Base-by-base conservation (phyloP, 345 rosid genomes). In the Eucalyptus marginata region DNA sequence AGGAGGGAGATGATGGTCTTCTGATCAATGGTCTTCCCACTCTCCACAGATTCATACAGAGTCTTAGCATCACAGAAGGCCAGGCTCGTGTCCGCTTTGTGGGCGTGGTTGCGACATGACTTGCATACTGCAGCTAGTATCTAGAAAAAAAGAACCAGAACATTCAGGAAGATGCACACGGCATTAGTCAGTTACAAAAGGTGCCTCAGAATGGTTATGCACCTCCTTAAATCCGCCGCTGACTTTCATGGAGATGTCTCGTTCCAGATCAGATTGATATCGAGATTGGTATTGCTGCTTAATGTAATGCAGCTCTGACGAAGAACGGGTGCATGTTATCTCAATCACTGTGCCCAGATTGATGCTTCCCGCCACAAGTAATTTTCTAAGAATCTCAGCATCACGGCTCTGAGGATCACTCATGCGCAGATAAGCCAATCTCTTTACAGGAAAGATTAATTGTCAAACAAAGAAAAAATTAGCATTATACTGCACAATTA, bases 21-120 rank as follows among this genome's bases (percentile, higher is more conserved):
- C 71, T 87, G 88, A 71, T 91, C 92, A 25, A 89, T 81, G 88
- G 64, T 90, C 54, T 85, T 88, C 14, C 90, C 89, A 25, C 90
- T 89, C 59, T 90, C 90, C 4, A 91, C 71, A 13, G 92, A 91
- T 85, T 91, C 92, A 52, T 64, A 91, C 31, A 91, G 89, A 49
- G 92, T 89, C 88, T 91, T 91, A 20, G 91, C 91, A 85, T 91
- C 91, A 51, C 92, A 91, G 87, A 89, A 86, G 50, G 92, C 91
- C 88, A 91, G 40, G 90, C 92, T 88, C 59, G 66, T 87, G 89
- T 91, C 91, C 2, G 88, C 91, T 68, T 81, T 89, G 79, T 87
- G 46, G 27, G 46, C 44, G n/a, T 89, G 80, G 86, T 85, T 47
- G 80, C 84, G 90, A 54, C 90, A 86, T 18, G 92, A 89, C 80